phyloP scores from a whole-genome alignment of 2,329 filamentous ascomycete genomes.

The Fusarium sp. region DNA sequence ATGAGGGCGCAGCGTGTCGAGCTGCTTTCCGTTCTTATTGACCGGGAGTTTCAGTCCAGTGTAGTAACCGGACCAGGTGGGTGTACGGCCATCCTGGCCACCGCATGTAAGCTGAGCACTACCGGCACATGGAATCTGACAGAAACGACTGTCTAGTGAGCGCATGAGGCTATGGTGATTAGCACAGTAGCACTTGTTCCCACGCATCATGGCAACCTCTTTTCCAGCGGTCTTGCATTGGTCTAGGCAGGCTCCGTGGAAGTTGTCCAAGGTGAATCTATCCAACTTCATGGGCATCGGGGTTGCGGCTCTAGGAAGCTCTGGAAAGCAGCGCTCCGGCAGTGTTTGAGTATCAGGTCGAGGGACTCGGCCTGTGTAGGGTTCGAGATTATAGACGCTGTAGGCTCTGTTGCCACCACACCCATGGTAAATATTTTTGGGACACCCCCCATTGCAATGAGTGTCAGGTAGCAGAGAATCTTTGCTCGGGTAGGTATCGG shows the following conservation, averaged over 20 bases:
- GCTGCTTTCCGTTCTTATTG: too few species aligned
- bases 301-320: neutral
- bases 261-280: fast-evolving
- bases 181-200: slow-evolving; percentile 5
- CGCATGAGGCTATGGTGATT: neutral
- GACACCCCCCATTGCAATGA: neutral
- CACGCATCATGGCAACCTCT: neutral
- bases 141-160: neutral
- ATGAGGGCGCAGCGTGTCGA: too few species aligned
- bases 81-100: neutral
- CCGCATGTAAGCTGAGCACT: neutral
- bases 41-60: neutral
- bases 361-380: neutral
- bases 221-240: neutral
- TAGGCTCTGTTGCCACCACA: neutral
- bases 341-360: neutral
- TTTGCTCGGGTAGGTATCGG: neutral
- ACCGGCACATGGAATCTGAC: neutral
- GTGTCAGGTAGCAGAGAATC: neutral
- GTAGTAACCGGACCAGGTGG: slow-evolving; percentile 1
- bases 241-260: neutral
- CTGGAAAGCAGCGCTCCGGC: neutral
- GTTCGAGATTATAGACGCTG: slow-evolving; percentile 5
- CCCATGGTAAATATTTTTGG: neutral
- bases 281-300: neutral